Percentiles rank a stretch among this genome's conserved stretches.
These are phyloP conservation scores for Fusarium fracticaudum DNA, from an alignment of 2,329 filamentous ascomycete species.

Conservation along the genomic window DNA sequence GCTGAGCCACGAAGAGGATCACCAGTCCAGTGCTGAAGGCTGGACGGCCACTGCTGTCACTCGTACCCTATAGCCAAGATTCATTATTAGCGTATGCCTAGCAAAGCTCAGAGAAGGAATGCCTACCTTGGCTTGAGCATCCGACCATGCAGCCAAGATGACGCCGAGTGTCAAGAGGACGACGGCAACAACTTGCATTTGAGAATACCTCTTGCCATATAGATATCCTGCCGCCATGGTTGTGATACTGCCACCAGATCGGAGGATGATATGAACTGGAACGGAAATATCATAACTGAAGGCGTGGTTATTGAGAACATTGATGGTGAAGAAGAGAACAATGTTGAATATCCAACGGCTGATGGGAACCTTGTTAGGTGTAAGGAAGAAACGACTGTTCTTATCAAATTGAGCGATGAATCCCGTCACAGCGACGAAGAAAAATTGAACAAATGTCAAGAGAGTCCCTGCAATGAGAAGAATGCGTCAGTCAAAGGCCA, in stretches of 20 bases:
- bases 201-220: conserved; percentile 85
- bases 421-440: conserved; percentile 82
- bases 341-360: conserved; percentile 90
- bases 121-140: conserved; percentile 82
- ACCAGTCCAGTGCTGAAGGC: conserved; percentile 72
- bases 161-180: conserved; percentile 86
- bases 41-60: conserved; percentile 37
- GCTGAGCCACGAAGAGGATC: conserved; percentile 87
- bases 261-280: conserved; percentile 94
- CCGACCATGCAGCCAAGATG: conserved; percentile 87
- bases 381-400: conserved; percentile 76
- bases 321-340: conserved; percentile 89
- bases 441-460: conserved; percentile 88
- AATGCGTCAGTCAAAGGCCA: conserved; percentile 24
- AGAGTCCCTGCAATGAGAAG: conserved; percentile 70
- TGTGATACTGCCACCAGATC: conserved; percentile 94
- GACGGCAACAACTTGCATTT: conserved; percentile 83
- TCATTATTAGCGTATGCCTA: neutral
- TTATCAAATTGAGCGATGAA: conserved; percentile 79
- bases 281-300: conserved; percentile 98
- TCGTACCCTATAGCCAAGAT: conserved; percentile 17
- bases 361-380: conserved; percentile 82
- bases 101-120: neutral
- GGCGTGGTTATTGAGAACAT: conserved; percentile 96
- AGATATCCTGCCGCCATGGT: conserved; percentile 92